Percentiles rank a stretch among this genome's conserved stretches.
Evolutionary conservation across 1,284 basidiomycete genomes (phyloP).

Genomic region (Tetrapyrgos nigripes): DNA sequence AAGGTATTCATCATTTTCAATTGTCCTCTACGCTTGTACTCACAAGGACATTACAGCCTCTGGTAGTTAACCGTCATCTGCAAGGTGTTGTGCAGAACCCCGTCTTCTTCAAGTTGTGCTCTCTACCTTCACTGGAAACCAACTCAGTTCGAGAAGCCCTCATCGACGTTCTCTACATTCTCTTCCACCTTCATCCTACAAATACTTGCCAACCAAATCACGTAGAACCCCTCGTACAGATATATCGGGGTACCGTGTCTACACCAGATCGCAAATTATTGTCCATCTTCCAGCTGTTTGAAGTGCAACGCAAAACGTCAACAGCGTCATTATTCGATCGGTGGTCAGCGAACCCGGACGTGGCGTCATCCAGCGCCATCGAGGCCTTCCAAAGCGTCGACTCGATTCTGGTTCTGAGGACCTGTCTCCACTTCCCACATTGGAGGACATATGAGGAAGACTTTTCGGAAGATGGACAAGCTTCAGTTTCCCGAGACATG

Average conservation of each 20-base stretch:
- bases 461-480: slow-evolving; percentile 19
- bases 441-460: slow-evolving; percentile 55
- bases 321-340: slow-evolving; percentile 61
- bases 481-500: slow-evolving; percentile 30
- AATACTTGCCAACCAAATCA: slow-evolving; percentile 87
- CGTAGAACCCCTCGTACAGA: slow-evolving; percentile 72
- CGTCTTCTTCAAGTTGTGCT: slow-evolving; percentile 56
- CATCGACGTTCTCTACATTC: slow-evolving; percentile 59
- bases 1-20: slow-evolving; percentile 55
- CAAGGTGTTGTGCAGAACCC: slow-evolving; percentile 69
- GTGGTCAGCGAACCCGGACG: slow-evolving; percentile 63
- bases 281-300: slow-evolving; percentile 81
- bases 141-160: slow-evolving; percentile 47
- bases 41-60: slow-evolving; percentile 47
- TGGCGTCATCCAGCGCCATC: slow-evolving; percentile 52
- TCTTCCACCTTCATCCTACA: slow-evolving; percentile 78
- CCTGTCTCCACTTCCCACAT: slow-evolving; percentile 76
- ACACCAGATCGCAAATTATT: slow-evolving; percentile 70
- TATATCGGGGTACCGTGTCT: slow-evolving; percentile 80
- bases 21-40: slow-evolving; percentile 9
- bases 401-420: slow-evolving; percentile 70
- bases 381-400: slow-evolving; percentile 80
- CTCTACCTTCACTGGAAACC: slow-evolving; percentile 16
- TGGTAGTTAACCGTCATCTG: slow-evolving; percentile 65
- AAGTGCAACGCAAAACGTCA: slow-evolving; percentile 72